Conservation (phyloP, 768 basidiomycete species). For the Russula sp. region DNA sequence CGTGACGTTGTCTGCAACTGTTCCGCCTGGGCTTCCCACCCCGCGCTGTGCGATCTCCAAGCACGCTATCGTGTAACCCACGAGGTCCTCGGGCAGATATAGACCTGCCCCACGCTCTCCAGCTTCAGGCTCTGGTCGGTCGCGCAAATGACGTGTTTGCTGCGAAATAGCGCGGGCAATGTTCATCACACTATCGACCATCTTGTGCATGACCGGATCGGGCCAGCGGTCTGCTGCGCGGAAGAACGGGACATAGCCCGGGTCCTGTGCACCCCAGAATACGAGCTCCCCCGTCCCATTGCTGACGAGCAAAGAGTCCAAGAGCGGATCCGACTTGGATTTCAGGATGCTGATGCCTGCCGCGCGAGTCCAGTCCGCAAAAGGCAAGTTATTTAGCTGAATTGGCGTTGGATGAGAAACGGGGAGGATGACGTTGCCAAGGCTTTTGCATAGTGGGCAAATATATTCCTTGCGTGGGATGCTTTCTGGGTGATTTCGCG, state of each 20-base stretch:
- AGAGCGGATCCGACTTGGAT: conserved; percentile 62
- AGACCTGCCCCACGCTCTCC: conserved; percentile 77
- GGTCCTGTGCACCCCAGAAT: conserved; percentile 82
- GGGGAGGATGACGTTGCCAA: conserved; percentile 91
- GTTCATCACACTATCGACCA: conserved; percentile 81
- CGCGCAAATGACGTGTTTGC: conserved; percentile 78
- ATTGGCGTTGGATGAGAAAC: conserved; percentile 48
- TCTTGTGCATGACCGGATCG: conserved; percentile 57
- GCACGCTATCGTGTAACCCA: conserved; percentile 79
- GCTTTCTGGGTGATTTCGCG: conserved; percentile 89
- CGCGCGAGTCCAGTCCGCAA: conserved; percentile 85
- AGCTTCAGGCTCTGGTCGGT: conserved; percentile 61
- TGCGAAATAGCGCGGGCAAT: conserved; percentile 73
- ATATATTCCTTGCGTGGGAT: conserved; percentile 93
- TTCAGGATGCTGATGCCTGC: conserved; percentile 87
- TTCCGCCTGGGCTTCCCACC: conserved; percentile 37
- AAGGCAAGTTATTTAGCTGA: conserved; percentile 48
- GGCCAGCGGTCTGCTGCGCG: conserved; percentile 46
- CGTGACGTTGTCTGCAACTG: conserved; percentile 67
- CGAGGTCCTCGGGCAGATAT: conserved; percentile 86
- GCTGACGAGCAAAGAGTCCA: conserved; percentile 67
- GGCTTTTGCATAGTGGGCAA: conserved; percentile 93
- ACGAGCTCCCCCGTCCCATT: conserved; percentile 85
- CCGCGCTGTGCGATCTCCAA: conserved; percentile 82
- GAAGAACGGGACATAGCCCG: conserved; percentile 52